Evolutionary conservation across 1,139 yeast genomes (phyloP), one percentile per base, ranked within the genome.

Genomic region (Kluyveromyces sp.): DNA sequence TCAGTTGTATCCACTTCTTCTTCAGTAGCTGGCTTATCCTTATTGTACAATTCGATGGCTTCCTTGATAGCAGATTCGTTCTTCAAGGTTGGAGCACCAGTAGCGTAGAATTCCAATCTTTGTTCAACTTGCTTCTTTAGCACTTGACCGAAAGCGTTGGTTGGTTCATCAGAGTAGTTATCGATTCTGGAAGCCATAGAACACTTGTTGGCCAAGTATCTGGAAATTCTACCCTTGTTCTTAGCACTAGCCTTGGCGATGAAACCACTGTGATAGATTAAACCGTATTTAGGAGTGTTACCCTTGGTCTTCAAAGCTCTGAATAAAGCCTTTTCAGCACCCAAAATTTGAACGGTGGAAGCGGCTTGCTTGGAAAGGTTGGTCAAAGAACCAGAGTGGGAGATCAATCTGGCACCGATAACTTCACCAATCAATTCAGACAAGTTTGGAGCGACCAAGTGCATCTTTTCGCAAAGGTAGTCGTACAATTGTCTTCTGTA

Each of bases 291-390:
- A 62, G 98, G 98, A 53, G 98, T 92, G 74, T 92, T 90, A 67
- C 95, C 96, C 74, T 92, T 92, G 57, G 98, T 92, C 77, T 92
- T 92, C 67, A 92, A 79, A 56, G 98, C 98, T 75, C 98, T 84
- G 79, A 92, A 92, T 57, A 92, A 77, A 44, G 98, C 98, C 80
- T 92, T 92, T 74, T 92, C 98, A 58, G 98, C 98, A 72, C 98
- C 98, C 63, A 92, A 78, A 58, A 92, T 92, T 76, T 92, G 98
- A 49, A 92, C 94, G 52, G 99, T 92, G 26, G 98, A 92, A 48
- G 98, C 98, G 58, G 98, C 97, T 69, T 94, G 96, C 71, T 92
- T 92, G 52, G 97, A 90, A 66, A 92, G 76, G 70, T 88, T 88
- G 56, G 97, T 89, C 67, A 92, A 78, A 56, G 97, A 90, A 69